Base-by-base conservation (phyloP, 164 flowering plant species). In the Magnolia officinalis region DNA sequence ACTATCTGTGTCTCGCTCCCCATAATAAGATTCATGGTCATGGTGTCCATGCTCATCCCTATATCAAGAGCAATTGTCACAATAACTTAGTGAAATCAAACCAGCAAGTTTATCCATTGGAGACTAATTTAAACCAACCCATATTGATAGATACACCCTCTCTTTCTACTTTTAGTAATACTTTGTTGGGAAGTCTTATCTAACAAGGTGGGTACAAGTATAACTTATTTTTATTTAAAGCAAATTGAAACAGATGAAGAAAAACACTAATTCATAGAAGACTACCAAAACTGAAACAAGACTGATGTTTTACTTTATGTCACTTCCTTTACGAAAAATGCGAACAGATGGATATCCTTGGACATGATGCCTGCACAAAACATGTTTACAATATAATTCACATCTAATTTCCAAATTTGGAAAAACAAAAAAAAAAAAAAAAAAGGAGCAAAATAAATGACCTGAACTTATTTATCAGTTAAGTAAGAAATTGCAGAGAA, bases 301-400 rank as follows among this genome's bases (percentile, higher is more conserved):
- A 58, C 13, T 9, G n/a, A 67, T 14, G 4, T 20, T 20, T 74
- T 84, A 90, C 99, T 85, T 91, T 55, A 94, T 11, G 82, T 96
- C 95, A 85, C 88, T 94, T 86, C 99, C 98, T 83, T 92, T 94
- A 26, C 97, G 94, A 78, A 91, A 96, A 75, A 96, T 94, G 74
- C 98, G 93, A 80, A 96, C 87, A 26, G 99, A 96, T 45, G 99
- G 99, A 86, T 96, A 96, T 2, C 96, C 98, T 83, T 96, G 99
- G 77, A 96, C 87, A 83, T 96, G 98, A 85, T 94, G 76, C 90
- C 99, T 96, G 88, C 82, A 88, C 45, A 81, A 37, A 29, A 37
- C 45, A 49, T 23, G 18, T 72, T 63, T 58, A 51, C 14, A 14
- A 72, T 37, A 20, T 23, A 50, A 59, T 19, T 59, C 19, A 19